Percentiles rank a stretch among this genome's conserved stretches.
These are phyloP conservation scores for Erythrophleum fordii DNA, from an alignment of 306 rosid genomes.

Conservation along the genomic window DNA sequence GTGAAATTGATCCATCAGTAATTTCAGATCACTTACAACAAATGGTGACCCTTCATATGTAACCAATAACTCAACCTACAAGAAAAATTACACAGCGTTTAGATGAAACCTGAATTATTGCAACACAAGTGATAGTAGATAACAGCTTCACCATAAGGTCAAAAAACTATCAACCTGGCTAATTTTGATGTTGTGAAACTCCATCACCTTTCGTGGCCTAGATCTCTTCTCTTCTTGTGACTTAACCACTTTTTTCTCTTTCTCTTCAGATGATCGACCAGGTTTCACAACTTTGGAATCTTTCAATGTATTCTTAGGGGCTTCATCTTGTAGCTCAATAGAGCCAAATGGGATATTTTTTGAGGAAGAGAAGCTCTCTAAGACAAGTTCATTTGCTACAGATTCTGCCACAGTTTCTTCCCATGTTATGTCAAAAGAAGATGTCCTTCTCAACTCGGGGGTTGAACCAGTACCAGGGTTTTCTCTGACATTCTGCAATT, in stretches of 20 bases:
- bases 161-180: slow-evolving; percentile 75
- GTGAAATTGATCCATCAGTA: slow-evolving; percentile 94
- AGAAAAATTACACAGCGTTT: slow-evolving; percentile 27
- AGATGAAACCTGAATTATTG: slow-evolving; percentile 20
- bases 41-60: slow-evolving; percentile 91
- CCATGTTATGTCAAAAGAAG: slow-evolving; percentile 79
- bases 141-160: slow-evolving; percentile 26
- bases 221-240: slow-evolving; percentile 72
- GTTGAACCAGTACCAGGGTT: slow-evolving; percentile 48
- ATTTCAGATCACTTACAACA: slow-evolving; percentile 81
- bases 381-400: slow-evolving; percentile 77
- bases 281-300: slow-evolving; percentile 78
- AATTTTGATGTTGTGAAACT: slow-evolving; percentile 89
- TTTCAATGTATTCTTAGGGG: slow-evolving; percentile 63
- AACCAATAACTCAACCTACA: slow-evolving; percentile 83
- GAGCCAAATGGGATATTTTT: slow-evolving; percentile 58
- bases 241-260: slow-evolving; percentile 70
- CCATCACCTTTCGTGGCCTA: slow-evolving; percentile 82
- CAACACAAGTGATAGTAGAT: slow-evolving; percentile 8
- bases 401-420: slow-evolving; percentile 93
- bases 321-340: slow-evolving; percentile 68
- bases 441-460: slow-evolving; percentile 68
- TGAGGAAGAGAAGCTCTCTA: slow-evolving; percentile 58
- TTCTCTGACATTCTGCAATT: slow-evolving; percentile 55
- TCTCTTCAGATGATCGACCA: slow-evolving; percentile 64